Conservation (phyloP, 2,329 filamentous ascomycete species). For the Botrytis paeoniae region DNA sequence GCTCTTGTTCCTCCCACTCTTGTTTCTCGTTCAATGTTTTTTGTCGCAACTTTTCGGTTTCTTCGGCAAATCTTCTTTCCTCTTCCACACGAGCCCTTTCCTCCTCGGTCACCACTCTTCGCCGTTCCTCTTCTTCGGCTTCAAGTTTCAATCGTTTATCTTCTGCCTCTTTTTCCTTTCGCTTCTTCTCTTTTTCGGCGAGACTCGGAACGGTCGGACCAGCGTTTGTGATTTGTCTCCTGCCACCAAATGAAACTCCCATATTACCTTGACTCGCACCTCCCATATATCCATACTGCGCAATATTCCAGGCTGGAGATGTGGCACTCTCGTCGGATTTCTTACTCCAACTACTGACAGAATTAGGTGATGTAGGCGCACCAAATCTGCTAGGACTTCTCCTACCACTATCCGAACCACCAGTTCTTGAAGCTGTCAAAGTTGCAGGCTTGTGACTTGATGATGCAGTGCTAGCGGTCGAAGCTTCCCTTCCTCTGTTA, state of each 20-base stretch:
- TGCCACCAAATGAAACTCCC: constrained; percentile 85
- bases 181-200: constrained; percentile 75
- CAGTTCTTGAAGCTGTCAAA: constrained; percentile 36
- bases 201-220: constrained; percentile 75
- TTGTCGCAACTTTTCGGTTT: constrained; percentile 55
- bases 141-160: constrained; percentile 57
- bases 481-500: constrained; percentile 48
- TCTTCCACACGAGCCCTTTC: constrained; percentile 60
- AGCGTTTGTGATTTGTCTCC: constrained; percentile 86
- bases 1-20: constrained; percentile 75
- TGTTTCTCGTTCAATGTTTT: constrained; percentile 65
- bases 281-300: constrained; percentile 97
- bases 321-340: constrained; percentile 77
- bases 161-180: constrained; percentile 55
- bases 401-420: constrained; percentile 49
- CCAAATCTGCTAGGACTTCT: constrained; percentile 61
- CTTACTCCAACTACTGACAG: constrained; percentile 87
- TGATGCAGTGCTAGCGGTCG: constrained; percentile 58
- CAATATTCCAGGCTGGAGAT: constrained; percentile 94
- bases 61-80: constrained; percentile 64
- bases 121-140: constrained; percentile 51
- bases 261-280: constrained; percentile 95
- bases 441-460: constrained; percentile 45
- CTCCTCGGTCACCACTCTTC: constrained; percentile 53
- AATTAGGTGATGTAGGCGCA: constrained; percentile 50